phyloP scores from a whole-genome alignment of 176 grass and related monocot species.

The Bolboschoenus planiculmis region DNA sequence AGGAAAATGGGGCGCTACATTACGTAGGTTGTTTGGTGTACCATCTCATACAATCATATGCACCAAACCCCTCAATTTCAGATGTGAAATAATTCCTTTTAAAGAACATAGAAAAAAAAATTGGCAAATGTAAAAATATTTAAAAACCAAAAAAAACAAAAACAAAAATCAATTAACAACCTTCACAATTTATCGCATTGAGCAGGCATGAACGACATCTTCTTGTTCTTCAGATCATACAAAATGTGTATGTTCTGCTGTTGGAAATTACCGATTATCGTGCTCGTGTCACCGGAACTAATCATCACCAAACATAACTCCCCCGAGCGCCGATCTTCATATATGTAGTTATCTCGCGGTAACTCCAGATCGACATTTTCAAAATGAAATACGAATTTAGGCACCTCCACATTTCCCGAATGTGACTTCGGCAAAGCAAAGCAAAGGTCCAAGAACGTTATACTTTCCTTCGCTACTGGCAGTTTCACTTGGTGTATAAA shows the following conservation, averaged over 20 bases:
- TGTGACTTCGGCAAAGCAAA: slow-evolving; percentile 20
- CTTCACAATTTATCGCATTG: slow-evolving; percentile 39
- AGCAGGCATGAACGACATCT: slow-evolving; percentile 37
- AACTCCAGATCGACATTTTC: slow-evolving; percentile 40
- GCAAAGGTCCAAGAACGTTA: slow-evolving; percentile 38
- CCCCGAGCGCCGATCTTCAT: slow-evolving; percentile 24
- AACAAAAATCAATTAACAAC: background rate
- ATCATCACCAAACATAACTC: slow-evolving; percentile 40
- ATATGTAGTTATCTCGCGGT: slow-evolving; percentile 42
- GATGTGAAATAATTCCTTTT: background rate
- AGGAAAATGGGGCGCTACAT: background rate
- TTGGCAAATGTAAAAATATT: background rate
- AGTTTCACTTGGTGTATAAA: slow-evolving; percentile 30
- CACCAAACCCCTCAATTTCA: background rate
- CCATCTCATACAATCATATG: background rate
- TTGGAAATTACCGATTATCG: slow-evolving; percentile 54
- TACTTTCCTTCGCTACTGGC: slow-evolving; percentile 23
- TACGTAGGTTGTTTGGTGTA: background rate
- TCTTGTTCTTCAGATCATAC: slow-evolving; percentile 25
- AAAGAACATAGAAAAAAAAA: background rate
- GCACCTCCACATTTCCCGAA: background rate
- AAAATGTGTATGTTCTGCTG: slow-evolving; percentile 56
- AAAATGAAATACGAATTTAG: slow-evolving; percentile 51
- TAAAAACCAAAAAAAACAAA: background rate
- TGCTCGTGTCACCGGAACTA: background rate